phyloP scores from a whole-genome alignment of 169 alveolate species.

The Plasmodium ovale region DNA sequence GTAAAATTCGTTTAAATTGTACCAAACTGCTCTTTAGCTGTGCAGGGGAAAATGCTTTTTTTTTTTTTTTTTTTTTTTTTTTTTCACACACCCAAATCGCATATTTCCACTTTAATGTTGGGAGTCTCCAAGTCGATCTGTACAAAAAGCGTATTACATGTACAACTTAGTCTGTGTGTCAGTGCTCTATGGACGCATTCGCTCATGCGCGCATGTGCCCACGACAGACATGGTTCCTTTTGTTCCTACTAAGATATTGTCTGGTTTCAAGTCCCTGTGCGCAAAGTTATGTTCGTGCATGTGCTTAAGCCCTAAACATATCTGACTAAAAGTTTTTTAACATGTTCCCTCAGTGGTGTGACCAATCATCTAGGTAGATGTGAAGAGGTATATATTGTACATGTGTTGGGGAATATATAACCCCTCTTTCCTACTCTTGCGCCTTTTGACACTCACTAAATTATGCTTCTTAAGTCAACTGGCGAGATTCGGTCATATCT shows the following conservation, averaged over 20 bases:
- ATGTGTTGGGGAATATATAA: neutral
- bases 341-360: neutral
- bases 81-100: conserved; percentile 79
- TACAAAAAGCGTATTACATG: neutral
- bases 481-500: conserved; percentile 35
- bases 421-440: neutral
- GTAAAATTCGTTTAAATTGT: conserved; percentile 21
- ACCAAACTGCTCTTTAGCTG: no score
- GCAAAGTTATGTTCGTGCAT: conserved; percentile 80
- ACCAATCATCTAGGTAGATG: no score
- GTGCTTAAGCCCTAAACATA: conserved; percentile 79
- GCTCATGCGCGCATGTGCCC: neutral
- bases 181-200: neutral
- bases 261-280: conserved; percentile 86
- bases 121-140: conserved; percentile 79
- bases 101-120: conserved; percentile 79
- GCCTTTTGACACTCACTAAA: conserved; percentile 26
- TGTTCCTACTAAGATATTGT: conserved; percentile 79
- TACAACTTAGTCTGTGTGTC: neutral
- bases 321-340: conserved; percentile 68
- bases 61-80: neutral
- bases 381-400: neutral
- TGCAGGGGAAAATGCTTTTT: conserved; percentile 9
- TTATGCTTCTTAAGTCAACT: conserved; percentile 37
- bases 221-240: neutral